Base-by-base conservation (phyloP, 371 early-diverging fungal species). In the Rhizopus arrhizus region DNA sequence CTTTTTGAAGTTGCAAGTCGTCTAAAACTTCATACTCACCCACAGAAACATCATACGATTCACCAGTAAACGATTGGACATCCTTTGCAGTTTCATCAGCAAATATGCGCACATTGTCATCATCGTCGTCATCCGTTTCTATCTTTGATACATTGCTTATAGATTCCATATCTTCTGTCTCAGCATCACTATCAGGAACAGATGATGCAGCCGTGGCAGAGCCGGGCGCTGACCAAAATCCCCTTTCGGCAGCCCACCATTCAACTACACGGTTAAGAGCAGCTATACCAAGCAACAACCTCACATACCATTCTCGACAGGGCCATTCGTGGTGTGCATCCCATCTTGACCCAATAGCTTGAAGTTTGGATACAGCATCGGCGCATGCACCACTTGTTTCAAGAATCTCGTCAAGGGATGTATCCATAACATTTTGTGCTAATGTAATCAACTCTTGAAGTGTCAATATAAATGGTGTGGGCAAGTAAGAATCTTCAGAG, bases 241-340 rank as follows among this genome's bases (percentile, higher is more conserved):
- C 75, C 11, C 81, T 69, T 51, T 84, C 84, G 0, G 77, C 86
- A 47, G 82, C 84, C 84, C 85, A 85, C 84, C 84, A 86, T 59
- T 83, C 83, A 5, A 86, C 75, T 0, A 85, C 84, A 52, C 85
- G 80, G 12, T 83, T 84, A 13, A 84, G 65, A 2, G 83, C 87
- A 9, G 85, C 85, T 34, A 83, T 81, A 13, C 82, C 76, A 22
- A 86, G 55, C 4, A 86, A 65, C 0, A 83, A 63, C 29, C 81
- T 76, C 3, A 85, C 83, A 61, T 83, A 85, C 76, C 75, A 80
- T 16, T 77, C 78, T 7, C 82, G 69, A 56, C 85, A 84, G 1
- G 85, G 86, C 84, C 87, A 85, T 29, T 78, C 75, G 7, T 74
- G 72, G 36, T 85, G 83, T 8, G 71, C 29, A 43, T 87, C 83